Conservation (phyloP, 352 stramenopile species). For the Globisporangium heterothallicum region DNA sequence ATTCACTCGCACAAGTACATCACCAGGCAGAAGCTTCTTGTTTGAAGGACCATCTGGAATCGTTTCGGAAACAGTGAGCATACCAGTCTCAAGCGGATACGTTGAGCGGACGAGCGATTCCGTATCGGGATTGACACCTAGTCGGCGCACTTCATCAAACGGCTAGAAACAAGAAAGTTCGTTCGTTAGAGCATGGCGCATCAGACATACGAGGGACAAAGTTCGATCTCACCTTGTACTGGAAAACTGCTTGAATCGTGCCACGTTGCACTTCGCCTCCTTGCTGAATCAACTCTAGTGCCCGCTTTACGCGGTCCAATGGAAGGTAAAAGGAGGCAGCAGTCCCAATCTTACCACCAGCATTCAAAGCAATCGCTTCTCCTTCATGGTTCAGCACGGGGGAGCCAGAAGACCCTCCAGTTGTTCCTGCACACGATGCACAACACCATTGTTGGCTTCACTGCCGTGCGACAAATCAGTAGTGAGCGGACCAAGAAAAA, state of each 20-base stretch:
- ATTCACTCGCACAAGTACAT: constrained; percentile 86
- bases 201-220: not conserved
- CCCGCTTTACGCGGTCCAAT: constrained; percentile 83
- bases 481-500: too few species aligned
- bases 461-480: constrained; percentile 11
- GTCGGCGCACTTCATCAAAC: constrained; percentile 86
- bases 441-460: too few species aligned
- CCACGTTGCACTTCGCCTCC: constrained; percentile 69
- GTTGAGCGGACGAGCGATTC: constrained; percentile 71
- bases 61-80: constrained; percentile 87
- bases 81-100: constrained; percentile 84
- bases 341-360: constrained; percentile 83
- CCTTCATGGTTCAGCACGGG: constrained; percentile 86
- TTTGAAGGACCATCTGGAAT: constrained; percentile 74
- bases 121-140: constrained; percentile 73
- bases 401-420: constrained; percentile 83
- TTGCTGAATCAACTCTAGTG: constrained; percentile 75
- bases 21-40: constrained; percentile 80
- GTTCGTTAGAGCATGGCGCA: not conserved
- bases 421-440: constrained; percentile 38
- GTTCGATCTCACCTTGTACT: constrained; percentile 60
- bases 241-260: constrained; percentile 87
- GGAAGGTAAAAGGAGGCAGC: constrained; percentile 89
- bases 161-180: constrained; percentile 23
- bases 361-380: constrained; percentile 89